phyloP scores from a whole-genome alignment of 805 yeast genomes.

The Candida golubevii region DNA sequence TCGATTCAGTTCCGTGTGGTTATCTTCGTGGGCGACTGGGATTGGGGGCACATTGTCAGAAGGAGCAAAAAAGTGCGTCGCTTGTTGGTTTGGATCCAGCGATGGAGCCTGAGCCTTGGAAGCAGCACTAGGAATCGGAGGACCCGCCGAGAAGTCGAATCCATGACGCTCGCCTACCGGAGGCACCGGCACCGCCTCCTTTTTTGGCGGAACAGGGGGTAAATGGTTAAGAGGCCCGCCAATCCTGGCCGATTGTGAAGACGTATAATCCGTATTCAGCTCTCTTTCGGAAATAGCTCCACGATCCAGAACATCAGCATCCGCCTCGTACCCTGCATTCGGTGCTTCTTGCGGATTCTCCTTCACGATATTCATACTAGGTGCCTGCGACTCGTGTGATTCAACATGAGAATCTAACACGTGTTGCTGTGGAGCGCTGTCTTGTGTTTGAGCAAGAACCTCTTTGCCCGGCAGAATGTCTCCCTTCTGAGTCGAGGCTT shows the following conservation, averaged over 20 bases:
- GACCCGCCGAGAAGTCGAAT: background rate
- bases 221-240: constrained; percentile 1
- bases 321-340: constrained; percentile 68
- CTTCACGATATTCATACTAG: constrained; percentile 4
- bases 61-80: constrained; percentile 16
- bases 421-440: background rate
- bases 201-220: constrained; percentile 2
- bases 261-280: background rate
- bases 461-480: background rate
- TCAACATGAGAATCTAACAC: background rate
- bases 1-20: background rate
- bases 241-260: background rate
- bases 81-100: background rate
- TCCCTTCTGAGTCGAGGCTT: no score
- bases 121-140: constrained; percentile 3
- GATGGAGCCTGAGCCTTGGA: constrained; percentile 17
- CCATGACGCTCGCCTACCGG: background rate
- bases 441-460: constrained; percentile 5
- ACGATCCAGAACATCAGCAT: constrained; percentile 44
- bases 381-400: background rate
- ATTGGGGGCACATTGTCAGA: constrained; percentile 8
- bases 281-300: constrained; percentile 6
- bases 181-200: background rate
- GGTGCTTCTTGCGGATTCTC: constrained; percentile 16
- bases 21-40: constrained; percentile 1